Percentiles rank a stretch among this genome's conserved stretches.
Evolutionary conservation across 805 yeast genomes (phyloP).

Genomic region (Myxozyma lipomycoides): DNA sequence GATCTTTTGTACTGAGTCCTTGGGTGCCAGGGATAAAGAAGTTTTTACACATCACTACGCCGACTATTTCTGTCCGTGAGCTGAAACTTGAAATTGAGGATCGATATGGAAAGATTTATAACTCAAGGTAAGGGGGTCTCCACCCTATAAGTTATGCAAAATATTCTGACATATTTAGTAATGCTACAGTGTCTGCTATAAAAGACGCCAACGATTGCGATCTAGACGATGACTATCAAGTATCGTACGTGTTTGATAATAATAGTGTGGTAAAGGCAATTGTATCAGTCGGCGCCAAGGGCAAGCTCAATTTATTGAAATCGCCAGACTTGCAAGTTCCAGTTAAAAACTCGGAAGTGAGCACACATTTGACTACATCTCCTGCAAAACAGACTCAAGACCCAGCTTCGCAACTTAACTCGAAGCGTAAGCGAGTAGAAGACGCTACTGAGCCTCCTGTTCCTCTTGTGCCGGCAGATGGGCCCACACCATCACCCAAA

Average conservation of each 20-base stretch:
- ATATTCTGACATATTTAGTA: not conserved
- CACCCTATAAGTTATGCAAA: not conserved
- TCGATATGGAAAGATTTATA: constrained; percentile 4
- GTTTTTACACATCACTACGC: constrained; percentile 9
- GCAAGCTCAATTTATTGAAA: not conserved
- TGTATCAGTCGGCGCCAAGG: not conserved
- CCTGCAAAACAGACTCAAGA: not conserved
- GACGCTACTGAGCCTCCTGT: not conserved
- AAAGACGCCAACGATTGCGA: constrained; percentile 21
- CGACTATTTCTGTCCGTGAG: not conserved
- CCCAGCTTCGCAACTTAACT: not conserved
- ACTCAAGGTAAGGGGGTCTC: not conserved
- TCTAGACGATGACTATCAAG: constrained; percentile 23
- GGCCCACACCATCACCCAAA: not conserved
- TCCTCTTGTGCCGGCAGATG: not conserved
- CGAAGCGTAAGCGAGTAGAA: not conserved
- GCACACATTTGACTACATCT: too few relatives aligned
- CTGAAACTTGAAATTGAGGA: constrained; percentile 1
- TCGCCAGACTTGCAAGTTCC: not conserved
- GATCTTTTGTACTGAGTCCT: too few relatives aligned
- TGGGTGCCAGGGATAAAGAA: not conserved
- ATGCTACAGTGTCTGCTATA: constrained; percentile 1
- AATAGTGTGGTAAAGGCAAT: constrained; percentile 6
- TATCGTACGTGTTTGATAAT: constrained; percentile 13
- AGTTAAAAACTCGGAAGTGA: too few relatives aligned